Base-by-base conservation (phyloP, 2,329 filamentous ascomycete species). In the Beauveria rudraprayagi region DNA sequence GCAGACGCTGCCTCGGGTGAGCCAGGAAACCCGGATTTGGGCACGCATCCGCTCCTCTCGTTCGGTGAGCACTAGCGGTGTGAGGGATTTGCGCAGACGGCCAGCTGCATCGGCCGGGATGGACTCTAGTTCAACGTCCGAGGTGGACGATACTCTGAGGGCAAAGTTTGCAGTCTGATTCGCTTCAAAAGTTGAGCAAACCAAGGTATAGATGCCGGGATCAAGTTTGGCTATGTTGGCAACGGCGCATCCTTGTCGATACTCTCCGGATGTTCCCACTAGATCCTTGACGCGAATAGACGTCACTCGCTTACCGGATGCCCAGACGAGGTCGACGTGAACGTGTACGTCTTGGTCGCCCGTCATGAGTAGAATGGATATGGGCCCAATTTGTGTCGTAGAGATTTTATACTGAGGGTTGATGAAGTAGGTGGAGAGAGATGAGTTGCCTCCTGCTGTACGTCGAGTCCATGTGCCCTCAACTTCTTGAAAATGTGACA, bases 181-280 rank as follows among this genome's bases (percentile, higher is more conserved):
- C 0, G 88, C 82, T 64, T 96, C 91, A 71, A 95, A 97, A 0
- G 93, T 96, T 2, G 91, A 96, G 70, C 89, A 93, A 7, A 97
- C 88, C 61, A 96, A 81, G 0, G 91, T 97, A 72, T 97, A 99
- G 0, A 80, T 80, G 0, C 93, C 93, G 1, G 84, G 76, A 44
- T 86, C 84, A 19, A 96, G 76, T 22, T 77, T 65, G 69, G 68
- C 72, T 66, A 83, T 76, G 64, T 90, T 83, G 3, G 88, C 86
- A 37, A 92, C 78, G 4, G 90, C 89, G 70, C 89, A 90, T 30
- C 89, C 89, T 30, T 88, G 86, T 54, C 90, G 86, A 73, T 99
- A 97, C 66, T 96, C 91, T n/a, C 90, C 90, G 40, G 91, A 95
- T 61, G 91, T 88, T 24, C 84, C 83, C 26, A 95, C 82, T 44